phyloP scores from a whole-genome alignment of 2,329 filamentous ascomycete species.

The Grosmannia huntii region DNA sequence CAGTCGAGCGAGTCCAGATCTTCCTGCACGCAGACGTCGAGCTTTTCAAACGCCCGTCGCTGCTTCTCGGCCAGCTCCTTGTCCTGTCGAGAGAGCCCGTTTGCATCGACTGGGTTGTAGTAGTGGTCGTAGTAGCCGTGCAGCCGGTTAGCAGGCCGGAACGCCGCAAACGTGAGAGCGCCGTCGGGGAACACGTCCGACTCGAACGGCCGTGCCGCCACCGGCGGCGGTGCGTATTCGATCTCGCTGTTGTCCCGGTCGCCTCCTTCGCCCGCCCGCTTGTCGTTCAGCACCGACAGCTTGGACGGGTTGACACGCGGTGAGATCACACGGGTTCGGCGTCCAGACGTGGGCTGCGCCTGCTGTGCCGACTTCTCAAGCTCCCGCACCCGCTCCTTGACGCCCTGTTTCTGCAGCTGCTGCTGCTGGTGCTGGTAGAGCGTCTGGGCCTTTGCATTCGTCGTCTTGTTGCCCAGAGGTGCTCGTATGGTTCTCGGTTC shows the following conservation, averaged over 20 bases:
- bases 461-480: conserved; percentile 86
- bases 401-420: conserved; percentile 29
- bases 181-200: conserved; percentile 54
- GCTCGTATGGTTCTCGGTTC: conserved; percentile 55
- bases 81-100: conserved; percentile 51
- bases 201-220: conserved; percentile 52
- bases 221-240: conserved; percentile 77
- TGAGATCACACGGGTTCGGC: conserved; percentile 45
- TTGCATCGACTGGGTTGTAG: conserved; percentile 51
- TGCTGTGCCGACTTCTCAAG: conserved; percentile 44
- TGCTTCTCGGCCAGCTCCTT: conserved; percentile 44
- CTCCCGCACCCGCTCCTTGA: conserved; percentile 44
- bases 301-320: conserved; percentile 42
- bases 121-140: conserved; percentile 51
- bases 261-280: conserved; percentile 11
- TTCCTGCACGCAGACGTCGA: conserved; percentile 54
- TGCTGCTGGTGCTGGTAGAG: conserved; percentile 35
- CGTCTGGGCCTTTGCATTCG: conserved; percentile 62
- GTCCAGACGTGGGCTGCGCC: conserved; percentile 35
- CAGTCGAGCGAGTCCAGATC: conserved; percentile 52
- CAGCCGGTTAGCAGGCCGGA: conserved; percentile 45
- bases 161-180: conserved; percentile 40
- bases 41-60: conserved; percentile 37
- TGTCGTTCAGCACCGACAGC: conserved; percentile 48
- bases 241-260: conserved; percentile 62